Percentiles rank a stretch among this genome's conserved stretches.
Conservation (phyloP, 148 eudicot genomes). For the Beta vulgaris region DNA sequence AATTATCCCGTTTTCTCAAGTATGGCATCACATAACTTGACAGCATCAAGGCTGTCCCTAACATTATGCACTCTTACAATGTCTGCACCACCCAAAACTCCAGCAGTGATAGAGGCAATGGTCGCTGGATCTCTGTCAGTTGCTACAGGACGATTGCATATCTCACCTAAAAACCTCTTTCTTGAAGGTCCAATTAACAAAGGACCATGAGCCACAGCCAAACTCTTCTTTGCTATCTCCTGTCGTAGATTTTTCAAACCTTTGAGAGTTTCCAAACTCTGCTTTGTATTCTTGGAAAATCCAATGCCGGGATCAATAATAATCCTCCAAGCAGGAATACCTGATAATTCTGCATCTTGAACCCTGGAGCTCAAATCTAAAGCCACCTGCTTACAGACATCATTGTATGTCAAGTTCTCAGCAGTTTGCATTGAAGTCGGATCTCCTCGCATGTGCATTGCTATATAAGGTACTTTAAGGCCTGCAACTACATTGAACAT, state of each 20-base stretch:
- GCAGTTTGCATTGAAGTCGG: conserved; percentile 78
- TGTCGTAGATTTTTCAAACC: conserved; percentile 51
- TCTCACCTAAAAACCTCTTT: conserved; percentile 77
- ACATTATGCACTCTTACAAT: conserved; percentile 89
- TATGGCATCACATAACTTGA: conserved; percentile 76
- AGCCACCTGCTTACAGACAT: conserved; percentile 66
- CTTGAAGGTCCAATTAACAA: conserved; percentile 82
- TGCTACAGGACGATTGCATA: conserved; percentile 51
- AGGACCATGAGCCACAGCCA: conserved; percentile 68
- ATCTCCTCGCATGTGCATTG: conserved; percentile 97
- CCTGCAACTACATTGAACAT: conserved; percentile 60
- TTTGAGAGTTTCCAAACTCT: conserved; percentile 62
- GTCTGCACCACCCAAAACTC: conserved; percentile 78
- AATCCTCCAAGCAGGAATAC: conserved; percentile 88
- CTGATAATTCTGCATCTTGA: conserved; percentile 56
- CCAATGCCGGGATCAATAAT: conserved; percentile 87
- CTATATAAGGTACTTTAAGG: conserved; percentile 67
- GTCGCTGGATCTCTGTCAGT: conserved; percentile 76
- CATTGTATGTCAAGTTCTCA: conserved; percentile 55
- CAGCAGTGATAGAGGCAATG: conserved; percentile 63
- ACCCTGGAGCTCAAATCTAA: conserved; percentile 49
- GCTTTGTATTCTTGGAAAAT: conserved; percentile 74
- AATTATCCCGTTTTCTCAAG: conserved; percentile 29
- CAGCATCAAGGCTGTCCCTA: conserved; percentile 64
- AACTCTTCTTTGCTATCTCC: conserved; percentile 63